Evolutionary conservation across 2,329 filamentous ascomycete species (phyloP), one percentile per base, ranked within the genome.

Genomic region (Dryadomyces quercus-mongolicae): DNA sequence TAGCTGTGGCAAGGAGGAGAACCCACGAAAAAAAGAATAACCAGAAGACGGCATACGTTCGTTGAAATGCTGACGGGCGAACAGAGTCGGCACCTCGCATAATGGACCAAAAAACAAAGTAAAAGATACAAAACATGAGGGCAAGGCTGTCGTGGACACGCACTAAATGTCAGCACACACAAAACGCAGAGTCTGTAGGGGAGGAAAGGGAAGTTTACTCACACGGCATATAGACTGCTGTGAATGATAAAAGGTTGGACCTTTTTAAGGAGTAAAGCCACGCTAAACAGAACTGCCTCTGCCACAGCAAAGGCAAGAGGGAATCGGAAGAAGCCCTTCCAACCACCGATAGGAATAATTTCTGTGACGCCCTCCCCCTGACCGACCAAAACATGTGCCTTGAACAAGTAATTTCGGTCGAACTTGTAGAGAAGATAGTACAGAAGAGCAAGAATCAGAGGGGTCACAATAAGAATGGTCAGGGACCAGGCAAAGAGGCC

Each of bases 241-340:
- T 96, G 93, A n/a, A 93, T 74, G 62, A 97, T 89, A 62, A 88
- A 79, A 1, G 92, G 90, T 64, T 97, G 97, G 64, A 92, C 71
- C 67, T 93, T 94, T 42, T 80, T 80, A 45, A 95, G 63, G 52
- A 97, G 69, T 60, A 86, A 86, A 1, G 87, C 85, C 18, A 88
- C 74, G 0, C 81, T 87, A 22, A 94, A 67, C 0, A 86, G 81
- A n/a, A 86, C 71, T 0, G 76, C 82, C 1, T 78, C 80, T 0
- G 91, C 78, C 38, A 88, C 74, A 20, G 77, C 64, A 44, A 95
- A 74, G 1, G 89, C 81, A 51, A 95, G 71, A 0, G 91, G 90
- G 60, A 89, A 93, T 38, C 92, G 81, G 68, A 89, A 88, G 62
- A 94, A 82, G 1, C 93, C 93, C 61, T 84, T 84, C 74, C 85